Base-by-base conservation (phyloP, 139 green algal species). In the Chlamydomonas sphaeroides region DNA sequence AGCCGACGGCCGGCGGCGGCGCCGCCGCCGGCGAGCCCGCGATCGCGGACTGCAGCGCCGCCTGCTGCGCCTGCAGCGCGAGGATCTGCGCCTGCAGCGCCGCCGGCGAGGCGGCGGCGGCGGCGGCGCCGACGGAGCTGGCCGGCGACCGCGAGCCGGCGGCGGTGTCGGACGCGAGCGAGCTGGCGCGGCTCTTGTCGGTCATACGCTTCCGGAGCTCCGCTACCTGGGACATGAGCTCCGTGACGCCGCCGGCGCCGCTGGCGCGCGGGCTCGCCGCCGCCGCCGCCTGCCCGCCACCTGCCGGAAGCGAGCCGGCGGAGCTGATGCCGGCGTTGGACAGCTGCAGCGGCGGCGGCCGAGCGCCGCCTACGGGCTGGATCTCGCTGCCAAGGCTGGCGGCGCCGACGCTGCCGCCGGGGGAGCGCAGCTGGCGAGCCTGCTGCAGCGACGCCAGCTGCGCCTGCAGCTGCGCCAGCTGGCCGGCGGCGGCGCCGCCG, bases 401-500 rank as follows among this genome's bases (percentile, higher is more conserved):
- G 48, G 14, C 14, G 17, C 53, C 53, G 11, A 62, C 5, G 53
- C 21, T 30, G 11, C 53, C 53, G 11, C 53, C 21, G 20, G 21
- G 53, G 23, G 21, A 30, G 53, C 53, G 21, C 53, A 8, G 23
- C 17, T 10, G 20, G 5, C 26, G 5, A 5, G 23, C 5, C 53
- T 30, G 53, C 59, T 66, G 59, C 8, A 66, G 59, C 59, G 30
- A 30, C 59, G 59, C 59, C 26, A 66, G 59, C 59, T 66, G 30
- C n/a, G 30, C 26, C 61, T 82, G 75, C n/a, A 72, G 74, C 41
- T 71, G 61, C 25, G 41, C 28, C n/a, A 70, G 42, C 74, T 72
- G 74, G 35, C 36, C 8, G 11, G 59, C 15, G 53, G 59, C 59
- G 59, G 59, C 59, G 5, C 30, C 11, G 59, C n/a, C 30, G 59